Base-by-base conservation (phyloP, 257 asterid species). In the Parsonsia alboflavescens region DNA sequence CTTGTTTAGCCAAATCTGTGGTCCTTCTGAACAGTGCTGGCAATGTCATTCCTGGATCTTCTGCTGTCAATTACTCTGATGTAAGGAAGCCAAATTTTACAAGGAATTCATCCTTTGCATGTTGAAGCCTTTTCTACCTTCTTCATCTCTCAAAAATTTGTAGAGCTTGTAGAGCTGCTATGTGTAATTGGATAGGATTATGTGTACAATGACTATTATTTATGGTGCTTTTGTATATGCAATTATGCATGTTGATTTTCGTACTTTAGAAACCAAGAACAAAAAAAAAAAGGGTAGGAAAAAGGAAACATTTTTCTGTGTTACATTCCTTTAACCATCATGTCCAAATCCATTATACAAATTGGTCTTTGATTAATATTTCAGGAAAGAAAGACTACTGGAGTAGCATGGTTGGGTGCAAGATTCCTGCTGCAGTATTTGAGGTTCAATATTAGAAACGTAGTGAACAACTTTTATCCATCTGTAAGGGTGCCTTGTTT, bases 11-110 rank as follows among this genome's bases (percentile, higher is more conserved):
- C 81, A 88, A 93, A 89, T 90, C 98, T 46, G 78, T 85, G 75
- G 85, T 90, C 82, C 96, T 93, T 76, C 79, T 93, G 76, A 93
- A 90, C 86, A 83, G 84, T 79, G 96, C 97, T 67, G 98, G 98
- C 78, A 85, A 81, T 70, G 80, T 90, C 46, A 56, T 77, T 76
- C 90, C 97, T 77, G 90, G 81, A 80, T 84, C 83, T 81, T 80
- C 93, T 56, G 80, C 85, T 48, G 76, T 46, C 59, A 67, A 45
- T 46, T 75, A 83, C 84, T 82, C 89, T 69, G 75, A 84, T 68
- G 98, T 90, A 87, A 88, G 96, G 71, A 71, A 16, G 21, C 48
- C 49, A 67, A 64, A 42, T 21, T 65, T 28, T 65, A 39, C 5
- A 7, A 8, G 70, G 44, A 46, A n/a, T 66, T 54, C 70, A 45